phyloP scores from a whole-genome alignment of 2,329 filamentous ascomycete genomes.

The Rutstroemia sp. region DNA sequence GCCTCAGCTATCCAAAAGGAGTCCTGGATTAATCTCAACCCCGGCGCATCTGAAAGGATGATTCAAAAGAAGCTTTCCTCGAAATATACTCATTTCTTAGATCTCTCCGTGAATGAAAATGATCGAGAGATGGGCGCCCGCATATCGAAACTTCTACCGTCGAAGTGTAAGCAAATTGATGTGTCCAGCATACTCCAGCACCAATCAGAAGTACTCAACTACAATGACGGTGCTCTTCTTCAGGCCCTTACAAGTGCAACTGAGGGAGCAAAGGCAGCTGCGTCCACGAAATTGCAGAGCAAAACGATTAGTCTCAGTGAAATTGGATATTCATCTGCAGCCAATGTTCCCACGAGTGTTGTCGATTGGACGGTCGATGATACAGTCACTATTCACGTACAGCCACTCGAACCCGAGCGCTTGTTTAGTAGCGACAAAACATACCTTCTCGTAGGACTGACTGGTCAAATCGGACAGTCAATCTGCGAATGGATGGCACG shows the following conservation, averaged over 20 bases:
- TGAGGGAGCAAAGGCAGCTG: too few relatives aligned
- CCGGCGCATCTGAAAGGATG: too few relatives aligned
- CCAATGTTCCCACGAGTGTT: background rate
- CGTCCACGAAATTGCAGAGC: background rate
- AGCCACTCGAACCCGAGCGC: background rate
- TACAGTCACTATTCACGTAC: background rate
- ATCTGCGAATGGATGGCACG: slow-evolving; percentile 36
- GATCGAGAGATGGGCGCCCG: too few relatives aligned
- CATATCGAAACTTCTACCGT: too few relatives aligned
- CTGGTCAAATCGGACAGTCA: slow-evolving; percentile 29
- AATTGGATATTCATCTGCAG: background rate
- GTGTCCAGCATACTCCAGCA: too few relatives aligned
- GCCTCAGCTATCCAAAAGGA: background rate
- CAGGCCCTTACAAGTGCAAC: too few relatives aligned
- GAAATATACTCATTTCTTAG: background rate
- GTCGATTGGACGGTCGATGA: background rate
- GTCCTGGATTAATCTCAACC: too few relatives aligned
- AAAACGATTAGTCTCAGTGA: background rate
- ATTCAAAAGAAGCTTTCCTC: background rate
- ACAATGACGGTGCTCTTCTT: too few relatives aligned
- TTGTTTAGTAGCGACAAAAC: slow-evolving; percentile 18
- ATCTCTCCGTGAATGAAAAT: too few relatives aligned
- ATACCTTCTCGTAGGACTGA: slow-evolving; percentile 27
- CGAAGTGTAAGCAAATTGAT: too few relatives aligned
- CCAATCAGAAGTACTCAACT: too few relatives aligned